A percentile compares a stretch with the other conserved stretches of the same genome.
Evolutionary conservation across 2,329 filamentous ascomycete species (phyloP).

Genomic region (Fusarium papillatum): DNA sequence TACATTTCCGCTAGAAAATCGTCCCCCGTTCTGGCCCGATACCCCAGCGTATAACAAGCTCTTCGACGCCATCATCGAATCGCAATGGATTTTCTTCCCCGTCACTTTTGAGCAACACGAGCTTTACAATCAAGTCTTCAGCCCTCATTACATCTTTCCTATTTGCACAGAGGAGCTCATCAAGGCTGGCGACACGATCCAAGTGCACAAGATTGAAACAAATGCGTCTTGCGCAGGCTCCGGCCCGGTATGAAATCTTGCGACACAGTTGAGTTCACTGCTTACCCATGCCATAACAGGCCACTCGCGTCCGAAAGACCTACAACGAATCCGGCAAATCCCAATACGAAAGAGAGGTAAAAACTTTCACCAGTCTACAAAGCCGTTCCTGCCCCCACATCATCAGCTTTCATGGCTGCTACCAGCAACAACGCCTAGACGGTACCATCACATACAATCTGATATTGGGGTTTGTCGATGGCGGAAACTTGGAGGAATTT

Average conservation of each 20-base stretch:
- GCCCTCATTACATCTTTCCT: neutral
- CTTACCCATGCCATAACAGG: neutral
- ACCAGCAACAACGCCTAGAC: neutral
- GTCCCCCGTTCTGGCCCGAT: neutral
- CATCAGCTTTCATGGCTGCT: conserved; percentile 17
- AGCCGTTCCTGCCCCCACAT: neutral
- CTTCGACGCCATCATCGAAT: neutral
- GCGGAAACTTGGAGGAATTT: conserved; percentile 9
- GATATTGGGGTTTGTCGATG: conserved; percentile 9
- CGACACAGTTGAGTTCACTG: neutral
- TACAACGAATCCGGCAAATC: neutral
- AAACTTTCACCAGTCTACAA: neutral
- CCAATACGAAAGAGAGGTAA: conserved; percentile 18
- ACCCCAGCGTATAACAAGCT: neutral
- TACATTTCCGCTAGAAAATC: neutral
- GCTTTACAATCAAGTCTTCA: neutral
- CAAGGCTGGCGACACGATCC: neutral
- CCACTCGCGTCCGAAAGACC: conserved; percentile 5
- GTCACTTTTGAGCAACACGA: neutral
- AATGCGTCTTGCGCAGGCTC: neutral
- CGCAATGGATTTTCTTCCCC: conserved; percentile 16
- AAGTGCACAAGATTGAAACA: neutral
- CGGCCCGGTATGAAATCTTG: neutral
- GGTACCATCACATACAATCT: conserved; percentile 12
- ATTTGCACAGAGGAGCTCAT: neutral